These are phyloP conservation scores for Acorus calamus DNA, from an alignment of 106 monocot species.

Conservation along the genomic window DNA sequence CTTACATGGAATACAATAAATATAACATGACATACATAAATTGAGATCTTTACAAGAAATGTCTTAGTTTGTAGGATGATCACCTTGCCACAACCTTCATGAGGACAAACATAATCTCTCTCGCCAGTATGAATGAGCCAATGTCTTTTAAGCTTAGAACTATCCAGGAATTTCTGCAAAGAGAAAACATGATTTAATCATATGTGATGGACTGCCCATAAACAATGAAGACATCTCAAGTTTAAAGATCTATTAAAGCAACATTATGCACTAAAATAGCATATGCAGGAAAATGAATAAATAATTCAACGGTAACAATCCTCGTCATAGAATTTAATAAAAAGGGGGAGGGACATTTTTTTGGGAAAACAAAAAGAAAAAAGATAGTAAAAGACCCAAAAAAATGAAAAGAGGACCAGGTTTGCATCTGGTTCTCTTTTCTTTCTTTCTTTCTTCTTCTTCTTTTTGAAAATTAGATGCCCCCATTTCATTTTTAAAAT, in stretches of 20 bases:
- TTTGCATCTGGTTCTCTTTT: too few species aligned
- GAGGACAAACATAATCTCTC: constrained; percentile 55
- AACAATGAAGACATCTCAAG: background rate
- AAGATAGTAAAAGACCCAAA: background rate
- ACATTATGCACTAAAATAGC: too few species aligned
- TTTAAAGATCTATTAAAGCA: too few species aligned
- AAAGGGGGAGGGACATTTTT: background rate
- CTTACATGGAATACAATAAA: too few species aligned
- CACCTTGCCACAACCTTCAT: constrained; percentile 92
- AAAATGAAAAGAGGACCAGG: background rate
- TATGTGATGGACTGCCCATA: background rate
- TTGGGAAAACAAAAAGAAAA: background rate
- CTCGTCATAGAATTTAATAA: too few species aligned
- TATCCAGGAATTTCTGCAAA: constrained; percentile 88
- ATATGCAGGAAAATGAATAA: too few species aligned
- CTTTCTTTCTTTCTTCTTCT: too few species aligned
- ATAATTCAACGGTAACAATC: too few species aligned
- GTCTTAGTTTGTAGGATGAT: background rate
- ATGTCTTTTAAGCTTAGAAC: constrained; percentile 91
- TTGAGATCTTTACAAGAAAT: too few species aligned
- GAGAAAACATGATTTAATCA: background rate
- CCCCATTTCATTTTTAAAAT: too few species aligned
- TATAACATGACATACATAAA: too few species aligned
- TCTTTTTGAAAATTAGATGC: too few species aligned
- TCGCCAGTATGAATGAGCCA: constrained; percentile 77